Evolutionary conservation across 495 filamentous ascomycete species (phyloP).

Genomic region (Alectoria sarmentosa): DNA sequence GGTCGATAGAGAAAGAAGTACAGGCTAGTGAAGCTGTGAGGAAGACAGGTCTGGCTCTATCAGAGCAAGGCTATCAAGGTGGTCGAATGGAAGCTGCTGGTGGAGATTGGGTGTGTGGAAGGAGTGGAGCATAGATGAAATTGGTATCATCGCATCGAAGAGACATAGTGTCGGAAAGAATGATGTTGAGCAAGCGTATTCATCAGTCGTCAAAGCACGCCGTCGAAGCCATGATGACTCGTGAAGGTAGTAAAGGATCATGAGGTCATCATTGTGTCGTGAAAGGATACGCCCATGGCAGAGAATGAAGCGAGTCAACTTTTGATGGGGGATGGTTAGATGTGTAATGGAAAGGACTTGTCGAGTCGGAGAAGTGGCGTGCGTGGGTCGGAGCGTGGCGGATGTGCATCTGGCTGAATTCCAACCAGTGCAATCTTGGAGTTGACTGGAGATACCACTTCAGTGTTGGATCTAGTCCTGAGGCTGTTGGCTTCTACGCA

Average conservation of each 20-base stretch:
- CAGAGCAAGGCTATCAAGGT: not conserved
- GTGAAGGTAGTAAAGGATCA: conserved; percentile 19
- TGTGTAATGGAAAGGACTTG: conserved; percentile 5
- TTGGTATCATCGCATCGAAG: conserved; percentile 20
- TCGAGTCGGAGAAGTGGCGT: conserved; percentile 10
- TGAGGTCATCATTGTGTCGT: conserved; percentile 22
- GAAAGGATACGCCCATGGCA: conserved; percentile 15
- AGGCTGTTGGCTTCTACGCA: conserved; percentile 75
- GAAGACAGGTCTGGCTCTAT: not conserved
- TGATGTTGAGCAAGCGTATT: conserved; percentile 18
- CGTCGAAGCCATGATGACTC: conserved; percentile 19
- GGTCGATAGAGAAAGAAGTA: conserved; percentile 4
- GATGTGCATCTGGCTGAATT: conserved; percentile 3
- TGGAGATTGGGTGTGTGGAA: conserved; percentile 1
- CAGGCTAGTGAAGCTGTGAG: not conserved
- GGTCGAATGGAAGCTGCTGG: conserved; percentile 5
- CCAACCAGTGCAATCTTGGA: not conserved
- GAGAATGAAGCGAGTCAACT: conserved; percentile 23
- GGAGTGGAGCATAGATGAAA: conserved; percentile 12
- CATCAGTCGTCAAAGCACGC: conserved; percentile 24
- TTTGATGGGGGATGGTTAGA: conserved; percentile 18
- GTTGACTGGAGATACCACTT: not conserved
- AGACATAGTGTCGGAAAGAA: conserved; percentile 17
- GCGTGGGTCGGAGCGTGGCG: conserved; percentile 8
- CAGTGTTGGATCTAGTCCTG: conserved; percentile 54